These are phyloP conservation scores for Zymoseptoria crescenta DNA, from an alignment of 2,329 filamentous ascomycete species.

Conservation along the genomic window DNA sequence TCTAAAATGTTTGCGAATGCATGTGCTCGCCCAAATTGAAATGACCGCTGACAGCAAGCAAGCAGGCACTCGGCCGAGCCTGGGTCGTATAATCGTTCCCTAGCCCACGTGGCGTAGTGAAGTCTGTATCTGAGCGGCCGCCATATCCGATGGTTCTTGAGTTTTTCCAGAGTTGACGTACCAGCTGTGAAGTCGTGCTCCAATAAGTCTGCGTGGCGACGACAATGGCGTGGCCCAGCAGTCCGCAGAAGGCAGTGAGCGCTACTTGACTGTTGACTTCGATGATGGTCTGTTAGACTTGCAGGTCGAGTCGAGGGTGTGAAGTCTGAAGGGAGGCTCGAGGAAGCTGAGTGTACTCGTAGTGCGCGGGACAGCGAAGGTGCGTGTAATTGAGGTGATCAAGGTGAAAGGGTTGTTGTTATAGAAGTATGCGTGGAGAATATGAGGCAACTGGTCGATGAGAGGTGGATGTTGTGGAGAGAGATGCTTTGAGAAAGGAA, in stretches of 20 bases:
- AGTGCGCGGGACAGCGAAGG: neutral
- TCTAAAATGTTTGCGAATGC: neutral
- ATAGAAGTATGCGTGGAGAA: neutral
- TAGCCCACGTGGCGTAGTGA: neutral
- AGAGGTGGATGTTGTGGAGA: neutral
- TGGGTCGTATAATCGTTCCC: neutral
- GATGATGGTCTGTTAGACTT: neutral
- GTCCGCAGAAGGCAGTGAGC: too few species aligned
- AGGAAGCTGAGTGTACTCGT: neutral
- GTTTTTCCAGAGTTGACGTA: neutral
- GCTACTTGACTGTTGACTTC: neutral
- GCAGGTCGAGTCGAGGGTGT: neutral
- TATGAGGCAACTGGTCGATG: neutral
- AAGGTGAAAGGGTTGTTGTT: neutral
- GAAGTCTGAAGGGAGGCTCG: neutral
- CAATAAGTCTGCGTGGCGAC: neutral
- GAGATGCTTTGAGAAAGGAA: neutral
- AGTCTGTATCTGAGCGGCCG: neutral
- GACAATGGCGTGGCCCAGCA: neutral
- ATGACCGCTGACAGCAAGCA: neutral
- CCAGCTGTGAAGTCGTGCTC: neutral
- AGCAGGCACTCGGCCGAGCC: neutral
- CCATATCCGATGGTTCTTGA: neutral
- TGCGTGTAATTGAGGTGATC: neutral
- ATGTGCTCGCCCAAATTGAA: neutral